Evolutionary conservation across 352 stramenopile species (phyloP), one percentile per base, ranked within the genome.

Genomic region (Globisporangium radiosum): DNA sequence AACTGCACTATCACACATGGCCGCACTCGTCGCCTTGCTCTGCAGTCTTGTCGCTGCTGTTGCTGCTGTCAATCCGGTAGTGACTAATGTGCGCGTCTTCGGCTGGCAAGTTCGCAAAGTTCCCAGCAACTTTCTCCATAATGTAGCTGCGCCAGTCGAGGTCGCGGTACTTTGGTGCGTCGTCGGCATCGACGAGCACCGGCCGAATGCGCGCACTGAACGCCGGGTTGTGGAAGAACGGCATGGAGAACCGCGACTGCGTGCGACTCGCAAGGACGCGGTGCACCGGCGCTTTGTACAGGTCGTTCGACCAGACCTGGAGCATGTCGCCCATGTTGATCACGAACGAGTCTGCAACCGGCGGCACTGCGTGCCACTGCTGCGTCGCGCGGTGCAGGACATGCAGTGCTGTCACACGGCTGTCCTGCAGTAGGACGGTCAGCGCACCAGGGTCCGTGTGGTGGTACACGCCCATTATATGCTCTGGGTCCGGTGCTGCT

Each of bases 41-140:
- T 1, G 40, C 40, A 44, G 40, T 17, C 14, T 48, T n/a, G 14
- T 17, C 11, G n/a, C n/a, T n/a, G n/a, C n/a, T n/a, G n/a, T n/a
- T n/a, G 4, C 5, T 11, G 8, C 14, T 37, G 13, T 50, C n/a
- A 33, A 66, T 65, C 14, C 56, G 55, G 33, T 59, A 96, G 57
- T 95, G 63, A 14, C 69, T 73, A 36, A 94, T 93, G 65, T 96
- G 86, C 58, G 95, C 80, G 51, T 96, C 88, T 14, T 70, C 60
- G 6, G 37, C 47, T 6, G 84, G 82, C 5, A 89, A 56, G 75
- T 96, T 78, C 4, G 72, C 79, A 52, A 85, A 85, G 63, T 95
- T 87, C 44, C 88, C 83, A 33, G 78, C 71, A 73, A 95, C 90
- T 19, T 85, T 76, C 19, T 78, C 48, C n/a, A 68, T 65, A 56